Percentiles rank a stretch among this genome's conserved stretches.
These are phyloP conservation scores for Trichoderma lentiforme DNA, from an alignment of 2,329 filamentous ascomycete species.

Conservation along the genomic window DNA sequence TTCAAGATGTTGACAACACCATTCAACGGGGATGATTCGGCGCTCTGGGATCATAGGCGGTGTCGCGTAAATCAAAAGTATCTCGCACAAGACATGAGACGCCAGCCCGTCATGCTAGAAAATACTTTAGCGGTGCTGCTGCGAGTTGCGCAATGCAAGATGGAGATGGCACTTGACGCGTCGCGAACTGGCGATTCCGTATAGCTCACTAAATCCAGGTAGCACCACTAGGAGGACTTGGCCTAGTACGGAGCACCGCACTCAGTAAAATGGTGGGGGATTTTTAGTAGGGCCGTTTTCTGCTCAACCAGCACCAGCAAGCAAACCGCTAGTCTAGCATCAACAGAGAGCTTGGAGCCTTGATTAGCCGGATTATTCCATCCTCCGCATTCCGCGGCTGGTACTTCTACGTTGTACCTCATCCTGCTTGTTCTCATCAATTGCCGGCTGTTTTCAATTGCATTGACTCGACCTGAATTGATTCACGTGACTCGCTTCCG, in stretches of 20 bases:
- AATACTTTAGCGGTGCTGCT: neutral
- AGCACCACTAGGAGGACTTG: neutral
- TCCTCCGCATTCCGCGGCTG: neutral
- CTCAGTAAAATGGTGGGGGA: neutral
- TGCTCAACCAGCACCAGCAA: neutral
- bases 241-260: neutral
- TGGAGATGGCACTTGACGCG: slow-evolving; percentile 6
- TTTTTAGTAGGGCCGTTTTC: neutral
- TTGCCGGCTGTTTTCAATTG: neutral
- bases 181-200: slow-evolving; percentile 13
- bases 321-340: neutral
- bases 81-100: neutral
- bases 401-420: neutral
- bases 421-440: neutral
- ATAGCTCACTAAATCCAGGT: neutral
- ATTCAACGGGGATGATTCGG: neutral
- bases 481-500: neutral
- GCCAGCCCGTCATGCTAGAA: slow-evolving; percentile 4
- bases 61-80: slow-evolving; percentile 4
- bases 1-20: slow-evolving; percentile 5
- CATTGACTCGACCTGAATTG: neutral
- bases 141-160: slow-evolving; percentile 11
- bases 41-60: neutral
- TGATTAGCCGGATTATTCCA: neutral
- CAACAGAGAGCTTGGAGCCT: neutral